These are phyloP conservation scores for Leccinum pseudoinsigne DNA, from an alignment of 1,284 basidiomycete species.

Conservation along the genomic window DNA sequence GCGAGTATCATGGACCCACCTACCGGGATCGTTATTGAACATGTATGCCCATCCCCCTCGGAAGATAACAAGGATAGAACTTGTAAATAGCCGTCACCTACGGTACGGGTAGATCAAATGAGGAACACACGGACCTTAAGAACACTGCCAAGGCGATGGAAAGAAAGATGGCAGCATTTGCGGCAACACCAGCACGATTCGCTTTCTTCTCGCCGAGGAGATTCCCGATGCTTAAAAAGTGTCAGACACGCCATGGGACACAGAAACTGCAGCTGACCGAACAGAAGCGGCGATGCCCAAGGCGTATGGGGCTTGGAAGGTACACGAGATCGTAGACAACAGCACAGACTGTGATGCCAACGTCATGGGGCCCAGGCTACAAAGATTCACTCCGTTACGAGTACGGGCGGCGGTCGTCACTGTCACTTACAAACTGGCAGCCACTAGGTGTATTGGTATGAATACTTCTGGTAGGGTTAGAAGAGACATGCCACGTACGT, in stretches of 20 bases:
- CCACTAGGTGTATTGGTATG: slow-evolving; percentile 37
- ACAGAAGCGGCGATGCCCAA: slow-evolving; percentile 83
- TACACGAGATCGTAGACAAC: slow-evolving; percentile 71
- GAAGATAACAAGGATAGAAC: slow-evolving; percentile 71
- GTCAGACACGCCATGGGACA: neutral
- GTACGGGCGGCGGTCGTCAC: neutral
- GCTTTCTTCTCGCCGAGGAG: slow-evolving; percentile 75
- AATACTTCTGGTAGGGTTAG: neutral
- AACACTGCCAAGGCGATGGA: slow-evolving; percentile 56
- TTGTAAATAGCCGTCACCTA: slow-evolving; percentile 32
- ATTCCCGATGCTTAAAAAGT: slow-evolving; percentile 66
- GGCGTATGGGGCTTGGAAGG: slow-evolving; percentile 85
- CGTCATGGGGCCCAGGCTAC: slow-evolving; percentile 55
- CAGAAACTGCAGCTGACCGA: slow-evolving; percentile 46
- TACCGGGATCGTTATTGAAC: slow-evolving; percentile 82
- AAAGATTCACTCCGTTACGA: slow-evolving; percentile 15
- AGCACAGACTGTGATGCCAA: slow-evolving; percentile 77
- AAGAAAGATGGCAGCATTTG: slow-evolving; percentile 63
- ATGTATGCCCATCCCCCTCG: slow-evolving; percentile 75
- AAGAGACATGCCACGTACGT: slow-evolving; percentile 36
- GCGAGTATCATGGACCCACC: slow-evolving; percentile 11
- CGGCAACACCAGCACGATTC: slow-evolving; percentile 63
- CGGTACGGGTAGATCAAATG: slow-evolving; percentile 8
- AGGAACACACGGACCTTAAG: slow-evolving; percentile 50
- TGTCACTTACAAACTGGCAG: slow-evolving; percentile 54